A percentile compares a stretch with the other conserved stretches of the same genome.
Evolutionary conservation across 2,329 filamentous ascomycete species (phyloP).

Genomic region (Huntiella abstrusa): DNA sequence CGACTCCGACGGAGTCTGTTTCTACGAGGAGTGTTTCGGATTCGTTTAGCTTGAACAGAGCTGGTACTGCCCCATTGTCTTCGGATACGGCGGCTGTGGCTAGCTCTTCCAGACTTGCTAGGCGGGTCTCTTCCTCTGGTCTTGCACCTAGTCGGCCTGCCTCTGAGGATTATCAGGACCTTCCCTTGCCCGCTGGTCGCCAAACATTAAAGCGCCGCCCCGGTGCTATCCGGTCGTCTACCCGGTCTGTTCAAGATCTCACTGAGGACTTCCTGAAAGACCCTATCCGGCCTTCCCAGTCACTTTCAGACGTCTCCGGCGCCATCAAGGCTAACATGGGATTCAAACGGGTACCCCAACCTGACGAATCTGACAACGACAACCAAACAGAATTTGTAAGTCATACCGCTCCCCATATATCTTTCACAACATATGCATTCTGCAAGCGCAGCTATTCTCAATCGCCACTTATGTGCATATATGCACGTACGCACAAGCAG

Average conservation of each 20-base stretch:
- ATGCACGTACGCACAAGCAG: too few relatives aligned
- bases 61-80: constrained; percentile 1
- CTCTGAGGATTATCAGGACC: not conserved
- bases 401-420: too few relatives aligned
- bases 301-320: too few relatives aligned
- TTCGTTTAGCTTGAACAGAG: constrained; percentile 13
- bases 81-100: not conserved
- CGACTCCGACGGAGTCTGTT: not conserved
- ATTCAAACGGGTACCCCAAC: too few relatives aligned
- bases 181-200: not conserved
- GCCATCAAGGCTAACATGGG: too few relatives aligned
- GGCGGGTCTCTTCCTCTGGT: constrained; percentile 28
- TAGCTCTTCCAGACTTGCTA: not conserved
- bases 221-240: not conserved
- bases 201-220: not conserved
- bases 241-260: too few relatives aligned
- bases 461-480: too few relatives aligned
- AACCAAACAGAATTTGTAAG: too few relatives aligned
- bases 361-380: too few relatives aligned
- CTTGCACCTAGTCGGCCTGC: constrained; percentile 28
- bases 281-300: constrained; percentile 35
- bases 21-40: constrained; percentile 23
- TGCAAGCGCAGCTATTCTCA: too few relatives aligned
- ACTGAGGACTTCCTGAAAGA: constrained; percentile 22
- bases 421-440: not conserved